Conservation (phyloP, 2,329 filamentous ascomycete genomes). For the Phaeosphaeria sp. region DNA sequence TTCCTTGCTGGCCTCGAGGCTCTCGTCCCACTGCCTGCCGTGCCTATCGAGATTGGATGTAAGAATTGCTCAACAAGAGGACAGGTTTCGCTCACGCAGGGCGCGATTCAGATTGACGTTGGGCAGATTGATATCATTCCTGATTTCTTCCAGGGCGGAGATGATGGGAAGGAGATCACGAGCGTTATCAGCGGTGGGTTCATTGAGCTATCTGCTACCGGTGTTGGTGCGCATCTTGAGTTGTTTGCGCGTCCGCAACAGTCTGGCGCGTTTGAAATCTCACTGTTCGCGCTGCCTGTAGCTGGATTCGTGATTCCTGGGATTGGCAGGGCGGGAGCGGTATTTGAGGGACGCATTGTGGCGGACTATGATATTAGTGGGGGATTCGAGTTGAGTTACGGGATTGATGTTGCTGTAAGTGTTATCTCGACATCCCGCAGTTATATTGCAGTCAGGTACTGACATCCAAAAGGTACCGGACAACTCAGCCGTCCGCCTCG, state of each 20-base stretch:
- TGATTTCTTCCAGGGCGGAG: conserved; percentile 30
- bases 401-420: conserved; percentile 46
- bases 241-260: conserved; percentile 36
- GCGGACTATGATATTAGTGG: conserved; percentile 36
- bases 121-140: conserved; percentile 31
- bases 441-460: conserved; percentile 9
- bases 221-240: conserved; percentile 44
- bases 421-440: neutral
- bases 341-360: conserved; percentile 38
- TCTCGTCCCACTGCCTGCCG: conserved; percentile 18
- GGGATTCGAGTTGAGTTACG: conserved; percentile 43
- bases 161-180: conserved; percentile 31
- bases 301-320: conserved; percentile 44
- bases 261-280: conserved; percentile 30
- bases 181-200: conserved; percentile 43
- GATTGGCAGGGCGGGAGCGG: conserved; percentile 45
- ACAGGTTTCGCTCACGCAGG: conserved; percentile 39
- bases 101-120: conserved; percentile 35
- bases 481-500: conserved; percentile 36
- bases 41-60: conserved; percentile 43
- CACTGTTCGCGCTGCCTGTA: conserved; percentile 34
- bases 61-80: conserved; percentile 46
- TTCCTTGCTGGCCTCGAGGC: conserved; percentile 23
- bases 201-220: conserved; percentile 39
- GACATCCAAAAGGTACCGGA: conserved; percentile 29